Conservation (phyloP, 495 filamentous ascomycete species). For the Aspergillus egyptiacus region DNA sequence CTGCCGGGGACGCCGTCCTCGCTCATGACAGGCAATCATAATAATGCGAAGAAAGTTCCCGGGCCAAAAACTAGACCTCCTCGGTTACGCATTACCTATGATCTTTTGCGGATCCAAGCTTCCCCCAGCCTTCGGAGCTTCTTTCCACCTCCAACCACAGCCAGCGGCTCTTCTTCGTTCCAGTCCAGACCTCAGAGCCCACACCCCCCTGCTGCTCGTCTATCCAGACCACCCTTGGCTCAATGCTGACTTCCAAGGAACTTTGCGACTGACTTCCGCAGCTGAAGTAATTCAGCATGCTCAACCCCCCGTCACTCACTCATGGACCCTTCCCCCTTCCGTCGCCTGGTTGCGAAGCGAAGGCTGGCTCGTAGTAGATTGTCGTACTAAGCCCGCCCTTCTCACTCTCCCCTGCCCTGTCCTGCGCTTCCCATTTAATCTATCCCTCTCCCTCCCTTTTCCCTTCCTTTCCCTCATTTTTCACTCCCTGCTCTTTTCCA, state of each 20-base stretch:
- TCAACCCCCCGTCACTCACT: slow-evolving; percentile 6
- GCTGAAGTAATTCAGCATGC: slow-evolving; percentile 17
- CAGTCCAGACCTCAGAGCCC: no score
- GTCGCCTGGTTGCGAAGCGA: slow-evolving; percentile 5
- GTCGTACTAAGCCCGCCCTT: slow-evolving; percentile 13
- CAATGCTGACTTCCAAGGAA: slow-evolving; percentile 9
- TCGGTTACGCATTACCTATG: slow-evolving; percentile 2
- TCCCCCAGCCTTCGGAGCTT: slow-evolving; percentile 4
- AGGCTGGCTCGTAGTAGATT: slow-evolving; percentile 1
- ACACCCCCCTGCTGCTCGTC: not conserved
- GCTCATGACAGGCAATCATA: not conserved
- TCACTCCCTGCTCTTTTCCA: slow-evolving; percentile 16
- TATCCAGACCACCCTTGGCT: slow-evolving; percentile 4
- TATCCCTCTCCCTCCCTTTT: slow-evolving; percentile 19
- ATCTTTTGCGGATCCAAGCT: not conserved
- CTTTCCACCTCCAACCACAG: slow-evolving; percentile 4
- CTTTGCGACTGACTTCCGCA: slow-evolving; percentile 3
- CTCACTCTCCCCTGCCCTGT: slow-evolving; percentile 4
- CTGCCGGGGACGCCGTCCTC: not conserved
- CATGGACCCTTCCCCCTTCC: slow-evolving; percentile 14
- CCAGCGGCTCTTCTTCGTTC: slow-evolving; percentile 8
- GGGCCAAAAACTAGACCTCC: not conserved
- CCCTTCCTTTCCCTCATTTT: slow-evolving; percentile 22
- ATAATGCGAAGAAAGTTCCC: slow-evolving; percentile 1
- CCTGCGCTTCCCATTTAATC: slow-evolving; percentile 17